Evolutionary conservation across 2,329 filamentous ascomycete species (phyloP).

Genomic region (Hymenoscyphus fructigenus): DNA sequence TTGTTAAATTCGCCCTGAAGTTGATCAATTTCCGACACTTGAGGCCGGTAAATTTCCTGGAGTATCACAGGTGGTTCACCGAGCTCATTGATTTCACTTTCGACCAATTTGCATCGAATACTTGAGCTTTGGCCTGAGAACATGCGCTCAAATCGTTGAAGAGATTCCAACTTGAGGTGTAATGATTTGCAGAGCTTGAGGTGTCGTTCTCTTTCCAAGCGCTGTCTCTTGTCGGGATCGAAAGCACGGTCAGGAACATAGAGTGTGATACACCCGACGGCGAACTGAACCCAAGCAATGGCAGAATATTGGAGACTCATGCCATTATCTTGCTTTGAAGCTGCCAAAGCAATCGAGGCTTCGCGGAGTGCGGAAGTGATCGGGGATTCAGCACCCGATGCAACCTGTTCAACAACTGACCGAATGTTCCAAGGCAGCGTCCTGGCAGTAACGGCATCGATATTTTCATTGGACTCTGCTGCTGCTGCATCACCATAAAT

Average conservation of each 20-base stretch:
- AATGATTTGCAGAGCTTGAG: conserved; percentile 56
- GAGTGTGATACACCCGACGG: conserved; percentile 70
- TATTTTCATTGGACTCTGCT: neutral
- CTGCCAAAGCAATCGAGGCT: conserved; percentile 33
- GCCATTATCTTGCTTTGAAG: conserved; percentile 32
- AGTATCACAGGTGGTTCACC: conserved; percentile 66
- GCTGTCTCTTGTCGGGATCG: conserved; percentile 70
- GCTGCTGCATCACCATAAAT: conserved; percentile 24
- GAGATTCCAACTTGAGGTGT: conserved; percentile 53
- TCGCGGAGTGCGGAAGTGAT: conserved; percentile 40
- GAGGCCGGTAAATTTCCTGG: conserved; percentile 69
- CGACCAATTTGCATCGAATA: conserved; percentile 61
- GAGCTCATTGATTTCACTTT: conserved; percentile 60
- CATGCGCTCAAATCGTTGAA: conserved; percentile 63
- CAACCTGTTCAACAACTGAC: neutral
- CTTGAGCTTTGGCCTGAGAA: conserved; percentile 70
- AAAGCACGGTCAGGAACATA: conserved; percentile 86
- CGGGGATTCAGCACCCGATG: conserved; percentile 13
- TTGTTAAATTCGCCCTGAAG: conserved; percentile 84
- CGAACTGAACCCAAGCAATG: conserved; percentile 73
- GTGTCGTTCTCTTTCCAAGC: conserved; percentile 63
- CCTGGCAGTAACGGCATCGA: neutral
- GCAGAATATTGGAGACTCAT: conserved; percentile 42
- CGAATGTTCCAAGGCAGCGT: neutral
- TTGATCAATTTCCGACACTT: conserved; percentile 62